A percentile compares a stretch with the other conserved stretches of the same genome.
phyloP scores from a whole-genome alignment of 352 stramenopile genomes.

The Phytophthora pseudosyringae region DNA sequence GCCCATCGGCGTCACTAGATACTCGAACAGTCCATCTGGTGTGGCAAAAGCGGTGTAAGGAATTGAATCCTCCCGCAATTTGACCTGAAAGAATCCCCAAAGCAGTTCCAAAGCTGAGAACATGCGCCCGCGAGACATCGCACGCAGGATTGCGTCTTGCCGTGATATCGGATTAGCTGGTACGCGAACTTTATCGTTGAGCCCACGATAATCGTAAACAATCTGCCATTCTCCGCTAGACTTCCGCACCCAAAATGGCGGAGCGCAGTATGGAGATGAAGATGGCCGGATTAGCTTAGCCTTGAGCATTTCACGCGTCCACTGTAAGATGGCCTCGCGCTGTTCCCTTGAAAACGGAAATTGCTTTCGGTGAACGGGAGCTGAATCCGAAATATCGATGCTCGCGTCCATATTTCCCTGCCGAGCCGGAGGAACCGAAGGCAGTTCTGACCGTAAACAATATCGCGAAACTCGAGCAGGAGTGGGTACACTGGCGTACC shows the following conservation, averaged over 20 bases:
- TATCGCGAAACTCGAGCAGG: conserved; percentile 3
- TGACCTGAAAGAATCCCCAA: conserved; percentile 19
- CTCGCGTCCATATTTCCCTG: conserved; percentile 3
- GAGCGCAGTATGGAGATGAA: conserved; percentile 8
- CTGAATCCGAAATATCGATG: conserved; percentile 10
- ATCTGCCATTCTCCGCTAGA: conserved; percentile 6
- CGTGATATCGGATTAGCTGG: conserved; percentile 9
- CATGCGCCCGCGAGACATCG: background rate
- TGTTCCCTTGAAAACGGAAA: conserved; percentile 12
- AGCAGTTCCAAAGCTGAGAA: conserved; percentile 12
- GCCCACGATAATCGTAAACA: conserved; percentile 2
- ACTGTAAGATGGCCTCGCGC: background rate
- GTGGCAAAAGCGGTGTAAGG: conserved; percentile 14
- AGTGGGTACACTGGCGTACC: background rate
- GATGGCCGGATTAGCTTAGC: conserved; percentile 12
- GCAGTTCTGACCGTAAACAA: conserved; percentile 7
- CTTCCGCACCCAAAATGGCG: conserved; percentile 16
- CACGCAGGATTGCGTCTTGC: conserved; percentile 9
- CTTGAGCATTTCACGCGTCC: background rate
- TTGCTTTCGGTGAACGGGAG: conserved; percentile 12
- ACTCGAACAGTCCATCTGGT: conserved; percentile 14
- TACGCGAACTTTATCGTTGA: conserved; percentile 10
- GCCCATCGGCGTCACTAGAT: conserved; percentile 16
- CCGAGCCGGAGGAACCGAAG: background rate
- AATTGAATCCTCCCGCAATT: conserved; percentile 3